Conservation (phyloP, 257 asterid species). For the Primulina tabacum region DNA sequence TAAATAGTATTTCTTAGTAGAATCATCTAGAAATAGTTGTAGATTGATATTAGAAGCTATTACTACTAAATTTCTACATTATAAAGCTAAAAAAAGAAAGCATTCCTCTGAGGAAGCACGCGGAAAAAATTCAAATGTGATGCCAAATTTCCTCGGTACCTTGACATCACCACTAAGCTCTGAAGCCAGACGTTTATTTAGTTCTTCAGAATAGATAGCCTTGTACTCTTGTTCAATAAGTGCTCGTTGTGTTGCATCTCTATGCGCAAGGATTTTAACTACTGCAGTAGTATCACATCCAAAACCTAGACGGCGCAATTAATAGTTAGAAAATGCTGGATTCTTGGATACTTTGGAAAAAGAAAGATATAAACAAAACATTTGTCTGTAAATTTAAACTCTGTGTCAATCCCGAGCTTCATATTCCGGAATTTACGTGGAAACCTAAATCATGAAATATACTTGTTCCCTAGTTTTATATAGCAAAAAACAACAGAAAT, state of each 20-base stretch:
- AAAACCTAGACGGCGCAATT: conserved; percentile 48
- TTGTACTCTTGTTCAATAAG: conserved; percentile 78
- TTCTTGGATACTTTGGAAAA: too few relatives aligned
- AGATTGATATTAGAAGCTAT: background rate
- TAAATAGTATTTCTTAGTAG: background rate
- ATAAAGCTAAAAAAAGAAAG: too few relatives aligned
- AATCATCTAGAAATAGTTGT: background rate
- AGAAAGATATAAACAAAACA: background rate
- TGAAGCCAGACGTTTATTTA: conserved; percentile 61
- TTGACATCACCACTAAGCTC: conserved; percentile 79
- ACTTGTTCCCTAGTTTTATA: too few relatives aligned
- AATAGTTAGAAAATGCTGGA: background rate
- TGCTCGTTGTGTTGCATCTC: conserved; percentile 81
- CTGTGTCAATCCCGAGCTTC: background rate
- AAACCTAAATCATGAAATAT: too few relatives aligned
- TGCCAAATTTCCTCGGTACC: conserved; percentile 37
- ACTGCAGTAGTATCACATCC: conserved; percentile 88
- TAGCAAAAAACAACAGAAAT: background rate
- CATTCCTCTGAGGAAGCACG: background rate
- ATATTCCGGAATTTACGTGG: background rate
- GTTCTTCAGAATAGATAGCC: conserved; percentile 65
- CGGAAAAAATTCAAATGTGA: background rate
- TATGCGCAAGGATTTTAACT: conserved; percentile 75
- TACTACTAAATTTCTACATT: background rate
- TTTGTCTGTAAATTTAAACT: background rate